Conservation (phyloP, 2,329 filamentous ascomycete genomes). For the Xylaria sp. region DNA sequence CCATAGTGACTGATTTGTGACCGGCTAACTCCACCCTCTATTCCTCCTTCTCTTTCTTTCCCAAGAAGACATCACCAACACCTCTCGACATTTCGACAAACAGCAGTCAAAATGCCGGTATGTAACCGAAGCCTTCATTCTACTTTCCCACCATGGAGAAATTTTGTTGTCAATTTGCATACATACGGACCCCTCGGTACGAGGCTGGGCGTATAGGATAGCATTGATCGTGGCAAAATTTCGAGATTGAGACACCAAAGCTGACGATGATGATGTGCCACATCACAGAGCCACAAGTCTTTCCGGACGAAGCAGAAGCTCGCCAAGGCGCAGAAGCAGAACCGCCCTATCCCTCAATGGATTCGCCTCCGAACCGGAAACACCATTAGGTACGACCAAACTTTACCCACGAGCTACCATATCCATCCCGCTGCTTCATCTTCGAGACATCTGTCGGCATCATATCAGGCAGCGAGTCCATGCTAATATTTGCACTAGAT, state of each 20-base stretch:
- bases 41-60: conserved; percentile 32
- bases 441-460: neutral
- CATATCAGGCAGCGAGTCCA: neutral
- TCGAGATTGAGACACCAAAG: conserved; percentile 21
- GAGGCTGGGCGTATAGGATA: neutral
- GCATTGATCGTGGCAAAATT: neutral
- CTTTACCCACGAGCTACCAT: neutral
- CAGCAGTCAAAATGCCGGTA: conserved; percentile 58
- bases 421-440: conserved; percentile 13
- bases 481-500: conserved; percentile 67
- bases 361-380: conserved; percentile 98
- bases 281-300: conserved; percentile 92
- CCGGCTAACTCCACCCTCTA: conserved; percentile 44
- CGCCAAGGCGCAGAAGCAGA: conserved; percentile 99
- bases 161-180: neutral
- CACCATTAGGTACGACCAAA: conserved; percentile 90
- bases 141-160: neutral
- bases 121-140: conserved; percentile 37
- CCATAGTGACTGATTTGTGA: conserved; percentile 40
- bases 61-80: conserved; percentile 46
- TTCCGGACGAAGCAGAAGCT: conserved; percentile 99
- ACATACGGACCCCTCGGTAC: neutral
- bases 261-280: conserved; percentile 35
- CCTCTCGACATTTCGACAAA: conserved; percentile 53
- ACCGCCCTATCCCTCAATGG: conserved; percentile 99